Percentiles rank a stretch among this genome's conserved stretches.
Conservation (phyloP, 2,329 filamentous ascomycete genomes). For the Alternaria sp. region DNA sequence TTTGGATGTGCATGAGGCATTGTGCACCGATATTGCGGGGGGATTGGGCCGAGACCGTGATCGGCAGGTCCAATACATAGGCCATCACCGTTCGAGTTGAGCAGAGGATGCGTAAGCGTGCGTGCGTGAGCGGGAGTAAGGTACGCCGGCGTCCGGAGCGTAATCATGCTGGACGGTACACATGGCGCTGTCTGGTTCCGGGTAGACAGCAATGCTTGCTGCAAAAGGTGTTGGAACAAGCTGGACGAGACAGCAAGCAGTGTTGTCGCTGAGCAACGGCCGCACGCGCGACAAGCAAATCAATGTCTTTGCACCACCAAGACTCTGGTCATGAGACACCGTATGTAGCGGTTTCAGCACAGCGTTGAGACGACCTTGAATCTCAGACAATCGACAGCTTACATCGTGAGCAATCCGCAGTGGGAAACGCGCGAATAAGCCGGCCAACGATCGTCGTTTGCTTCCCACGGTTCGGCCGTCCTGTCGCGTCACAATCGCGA, state of each 20-base stretch:
- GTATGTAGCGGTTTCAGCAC: slow-evolving; percentile 21
- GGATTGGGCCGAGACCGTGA: background rate
- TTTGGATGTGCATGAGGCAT: background rate
- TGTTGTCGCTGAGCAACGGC: slow-evolving; percentile 10
- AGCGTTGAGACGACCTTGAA: slow-evolving; percentile 9
- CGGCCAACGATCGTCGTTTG: slow-evolving; percentile 18
- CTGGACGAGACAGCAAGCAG: slow-evolving; percentile 2
- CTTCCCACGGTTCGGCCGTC: slow-evolving; percentile 3
- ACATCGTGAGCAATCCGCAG: slow-evolving; percentile 8
- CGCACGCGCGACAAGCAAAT: slow-evolving; percentile 11
- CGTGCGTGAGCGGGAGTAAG: slow-evolving; percentile 8
- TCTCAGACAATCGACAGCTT: slow-evolving; percentile 19
- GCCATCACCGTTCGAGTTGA: slow-evolving; percentile 6
- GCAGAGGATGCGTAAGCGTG: slow-evolving; percentile 15
- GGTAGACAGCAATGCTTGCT: slow-evolving; percentile 1
- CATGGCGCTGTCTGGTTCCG: slow-evolving; percentile 1
- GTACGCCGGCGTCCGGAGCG: background rate
- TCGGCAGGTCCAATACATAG: background rate
- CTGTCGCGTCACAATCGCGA: slow-evolving; percentile 24
- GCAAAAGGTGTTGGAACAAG: slow-evolving; percentile 1
- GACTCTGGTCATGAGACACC: slow-evolving; percentile 16
- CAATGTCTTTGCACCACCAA: slow-evolving; percentile 15
- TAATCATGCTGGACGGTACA: slow-evolving; percentile 1
- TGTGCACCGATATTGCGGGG: slow-evolving; percentile 2
- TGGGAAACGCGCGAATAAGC: slow-evolving; percentile 23